These are phyloP conservation scores for Curvularia eragrostidis DNA, from an alignment of 2,329 filamentous ascomycete species.

Conservation along the genomic window DNA sequence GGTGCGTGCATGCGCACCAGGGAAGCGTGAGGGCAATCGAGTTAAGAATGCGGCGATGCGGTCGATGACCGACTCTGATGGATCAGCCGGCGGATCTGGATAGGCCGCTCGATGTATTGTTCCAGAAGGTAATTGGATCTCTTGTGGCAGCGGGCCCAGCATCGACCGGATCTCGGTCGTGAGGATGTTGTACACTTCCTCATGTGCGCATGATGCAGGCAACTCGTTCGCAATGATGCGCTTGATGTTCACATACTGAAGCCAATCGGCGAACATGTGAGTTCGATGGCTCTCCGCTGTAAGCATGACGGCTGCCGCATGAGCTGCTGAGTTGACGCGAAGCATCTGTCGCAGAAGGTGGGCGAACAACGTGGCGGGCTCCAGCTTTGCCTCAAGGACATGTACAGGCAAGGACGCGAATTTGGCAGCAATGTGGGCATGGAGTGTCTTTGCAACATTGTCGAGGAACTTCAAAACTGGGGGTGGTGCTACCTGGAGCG, in stretches of 20 bases:
- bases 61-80: constrained; percentile 68
- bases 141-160: constrained; percentile 70
- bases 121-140: constrained; percentile 68
- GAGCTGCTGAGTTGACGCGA: constrained; percentile 89
- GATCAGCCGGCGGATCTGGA: constrained; percentile 35
- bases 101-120: constrained; percentile 51
- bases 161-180: constrained; percentile 71
- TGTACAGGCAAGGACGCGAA: constrained; percentile 86
- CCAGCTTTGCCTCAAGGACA: constrained; percentile 84
- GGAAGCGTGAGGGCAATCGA: constrained; percentile 72
- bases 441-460: constrained; percentile 82
- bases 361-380: constrained; percentile 87
- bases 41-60: constrained; percentile 77
- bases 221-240: constrained; percentile 64
- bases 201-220: constrained; percentile 59
- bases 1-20: constrained; percentile 73
- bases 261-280: constrained; percentile 95
- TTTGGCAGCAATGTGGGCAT: constrained; percentile 80
- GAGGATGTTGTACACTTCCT: constrained; percentile 63
- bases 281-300: constrained; percentile 87
- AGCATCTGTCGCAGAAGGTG: constrained; percentile 85
- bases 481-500: constrained; percentile 88
- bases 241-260: constrained; percentile 65
- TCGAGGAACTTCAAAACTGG: constrained; percentile 85
- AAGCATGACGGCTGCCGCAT: constrained; percentile 91